Percentiles rank a stretch among this genome's conserved stretches.
phyloP scores from a whole-genome alignment of 2,329 filamentous ascomycete species.

The Neonectria coccinea region DNA sequence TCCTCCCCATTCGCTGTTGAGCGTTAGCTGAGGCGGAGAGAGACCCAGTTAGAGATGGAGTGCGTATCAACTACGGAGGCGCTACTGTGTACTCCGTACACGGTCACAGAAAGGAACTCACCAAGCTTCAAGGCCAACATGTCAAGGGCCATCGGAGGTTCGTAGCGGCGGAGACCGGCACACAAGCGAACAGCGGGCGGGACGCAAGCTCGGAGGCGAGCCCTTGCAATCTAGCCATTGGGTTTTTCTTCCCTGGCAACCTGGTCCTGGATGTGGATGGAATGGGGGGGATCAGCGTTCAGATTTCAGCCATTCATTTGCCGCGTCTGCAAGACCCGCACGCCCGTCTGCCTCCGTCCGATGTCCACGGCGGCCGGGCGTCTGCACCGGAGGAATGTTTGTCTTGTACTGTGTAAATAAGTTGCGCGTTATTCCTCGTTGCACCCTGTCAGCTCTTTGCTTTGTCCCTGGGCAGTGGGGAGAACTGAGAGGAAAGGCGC shows the following conservation, averaged over 20 bases:
- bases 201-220: conserved; percentile 26
- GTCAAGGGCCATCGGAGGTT: background rate
- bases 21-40: background rate
- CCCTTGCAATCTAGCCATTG: conserved; percentile 29
- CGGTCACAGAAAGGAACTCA: background rate
- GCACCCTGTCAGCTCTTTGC: conserved; percentile 1
- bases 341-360: conserved; percentile 21
- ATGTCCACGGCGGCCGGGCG: conserved; percentile 20
- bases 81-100: background rate
- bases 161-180: conserved; percentile 29
- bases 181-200: conserved; percentile 27
- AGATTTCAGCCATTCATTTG: conserved; percentile 26
- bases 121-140: conserved; percentile 6
- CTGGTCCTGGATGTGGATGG: conserved; percentile 18
- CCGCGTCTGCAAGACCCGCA: conserved; percentile 25
- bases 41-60: background rate
- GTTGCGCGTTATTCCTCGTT: conserved; percentile 23
- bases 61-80: background rate
- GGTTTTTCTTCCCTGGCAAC: conserved; percentile 5
- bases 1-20: background rate
- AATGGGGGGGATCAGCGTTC: conserved; percentile 3
- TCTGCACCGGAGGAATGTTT: background rate
- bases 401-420: conserved; percentile 9
- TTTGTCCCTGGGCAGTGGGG: conserved; percentile 14
- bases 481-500: background rate